Conservation (phyloP, 441 rosid genomes). For the Eutrema salsugineum region DNA sequence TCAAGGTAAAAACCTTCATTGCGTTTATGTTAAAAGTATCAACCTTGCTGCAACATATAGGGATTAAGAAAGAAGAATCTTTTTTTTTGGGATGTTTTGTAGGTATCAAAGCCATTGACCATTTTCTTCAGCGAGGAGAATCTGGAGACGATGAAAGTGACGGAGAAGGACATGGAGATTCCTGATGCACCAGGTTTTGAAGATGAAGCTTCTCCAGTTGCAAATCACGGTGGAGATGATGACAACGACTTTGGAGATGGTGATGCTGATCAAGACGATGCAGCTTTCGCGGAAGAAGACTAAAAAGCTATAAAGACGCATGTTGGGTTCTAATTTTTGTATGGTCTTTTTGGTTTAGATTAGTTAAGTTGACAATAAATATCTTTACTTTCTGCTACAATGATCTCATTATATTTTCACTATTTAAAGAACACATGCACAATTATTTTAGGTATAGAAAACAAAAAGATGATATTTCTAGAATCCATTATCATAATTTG, state of each 20-base stretch:
- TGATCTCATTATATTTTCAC: too few relatives aligned
- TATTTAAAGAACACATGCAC: too few relatives aligned
- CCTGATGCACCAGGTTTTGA: slow-evolving; percentile 22
- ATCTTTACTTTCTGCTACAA: too few relatives aligned
- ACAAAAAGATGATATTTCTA: too few relatives aligned
- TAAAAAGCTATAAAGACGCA: not conserved
- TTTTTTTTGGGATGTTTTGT: slow-evolving; percentile 9
- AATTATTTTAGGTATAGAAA: too few relatives aligned
- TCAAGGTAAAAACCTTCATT: slow-evolving; percentile 40
- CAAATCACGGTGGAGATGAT: slow-evolving; percentile 10
- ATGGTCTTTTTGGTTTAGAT: too few relatives aligned
- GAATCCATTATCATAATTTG: too few relatives aligned
- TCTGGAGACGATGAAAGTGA: slow-evolving; percentile 46
- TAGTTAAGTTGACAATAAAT: too few relatives aligned
- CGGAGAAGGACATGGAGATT: slow-evolving; percentile 12
- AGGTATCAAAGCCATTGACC: slow-evolving; percentile 76
- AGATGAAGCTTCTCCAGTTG: slow-evolving; percentile 29
- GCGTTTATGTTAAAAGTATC: not conserved
- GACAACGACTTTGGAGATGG: slow-evolving; percentile 29
- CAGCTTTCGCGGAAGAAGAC: slow-evolving; percentile 21
- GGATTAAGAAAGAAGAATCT: not conserved
- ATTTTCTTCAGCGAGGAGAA: slow-evolving; percentile 61
- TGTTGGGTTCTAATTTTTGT: too few relatives aligned
- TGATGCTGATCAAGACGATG: slow-evolving; percentile 29
- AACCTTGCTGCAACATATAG: slow-evolving; percentile 8